These are phyloP conservation scores for Tolypocladium pustulatum DNA, from an alignment of 2,329 filamentous ascomycete species.

Conservation along the genomic window DNA sequence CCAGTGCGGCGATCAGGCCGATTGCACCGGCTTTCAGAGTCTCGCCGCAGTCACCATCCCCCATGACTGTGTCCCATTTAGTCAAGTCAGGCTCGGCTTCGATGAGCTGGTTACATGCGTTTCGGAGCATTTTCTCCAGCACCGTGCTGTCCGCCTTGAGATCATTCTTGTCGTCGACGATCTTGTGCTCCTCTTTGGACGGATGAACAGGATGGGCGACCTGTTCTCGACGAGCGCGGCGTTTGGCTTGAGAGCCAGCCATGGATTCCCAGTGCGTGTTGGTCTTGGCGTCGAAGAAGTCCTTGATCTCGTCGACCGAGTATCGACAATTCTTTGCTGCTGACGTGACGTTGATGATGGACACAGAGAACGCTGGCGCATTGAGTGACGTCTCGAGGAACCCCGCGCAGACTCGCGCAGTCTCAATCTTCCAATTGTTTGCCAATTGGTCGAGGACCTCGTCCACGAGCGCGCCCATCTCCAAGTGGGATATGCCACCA, in stretches of 20 bases:
- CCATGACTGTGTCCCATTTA: constrained; percentile 52
- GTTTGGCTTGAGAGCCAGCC: constrained; percentile 30
- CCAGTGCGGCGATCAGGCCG: constrained; percentile 35
- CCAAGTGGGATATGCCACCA: constrained; percentile 46
- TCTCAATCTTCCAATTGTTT: constrained; percentile 34
- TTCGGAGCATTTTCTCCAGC: constrained; percentile 45
- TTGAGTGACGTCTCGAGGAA: constrained; percentile 64
- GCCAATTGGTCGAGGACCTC: constrained; percentile 41
- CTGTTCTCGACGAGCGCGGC: constrained; percentile 29
- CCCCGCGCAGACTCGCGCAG: constrained; percentile 47
- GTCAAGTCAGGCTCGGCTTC: constrained; percentile 52
- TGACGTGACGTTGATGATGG: constrained; percentile 48
- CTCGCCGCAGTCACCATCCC: constrained; percentile 58
- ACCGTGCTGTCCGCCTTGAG: constrained; percentile 38
- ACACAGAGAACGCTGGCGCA: constrained; percentile 60
- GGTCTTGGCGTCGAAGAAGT: constrained; percentile 54
- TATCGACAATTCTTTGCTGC: constrained; percentile 34
- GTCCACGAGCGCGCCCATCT: constrained; percentile 43
- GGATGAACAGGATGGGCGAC: constrained; percentile 29
- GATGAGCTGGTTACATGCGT: constrained; percentile 41
- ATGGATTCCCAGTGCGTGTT: constrained; percentile 45
- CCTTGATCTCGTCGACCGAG: constrained; percentile 43
- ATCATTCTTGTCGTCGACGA: constrained; percentile 27
- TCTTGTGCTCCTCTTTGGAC: constrained; percentile 21
- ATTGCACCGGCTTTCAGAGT: constrained; percentile 44